Percentiles rank a stretch among this genome's conserved stretches.
Evolutionary conservation across 2,329 filamentous ascomycete species (phyloP).

Genomic region (Aspergillus neoniger): DNA sequence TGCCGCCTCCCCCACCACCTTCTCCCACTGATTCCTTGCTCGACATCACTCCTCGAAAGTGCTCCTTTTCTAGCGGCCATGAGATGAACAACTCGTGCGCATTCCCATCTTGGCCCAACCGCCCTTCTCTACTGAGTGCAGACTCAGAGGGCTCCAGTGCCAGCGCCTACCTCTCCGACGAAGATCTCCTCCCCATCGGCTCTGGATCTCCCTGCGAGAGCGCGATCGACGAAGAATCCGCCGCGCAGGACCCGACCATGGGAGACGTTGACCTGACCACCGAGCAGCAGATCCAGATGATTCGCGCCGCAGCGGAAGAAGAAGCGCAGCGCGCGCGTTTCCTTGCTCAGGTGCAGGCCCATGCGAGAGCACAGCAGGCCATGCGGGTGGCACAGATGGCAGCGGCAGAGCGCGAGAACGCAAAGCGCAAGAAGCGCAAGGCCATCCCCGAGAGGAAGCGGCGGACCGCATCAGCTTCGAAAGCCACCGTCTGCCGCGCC

Average conservation of each 20-base stretch:
- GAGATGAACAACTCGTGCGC: slow-evolving; percentile 45
- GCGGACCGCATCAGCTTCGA: slow-evolving; percentile 24
- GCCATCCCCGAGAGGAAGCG: slow-evolving; percentile 29
- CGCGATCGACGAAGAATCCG: slow-evolving; percentile 32
- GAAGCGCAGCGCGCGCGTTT: slow-evolving; percentile 40
- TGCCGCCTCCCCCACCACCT: slow-evolving; percentile 43
- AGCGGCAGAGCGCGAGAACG: slow-evolving; percentile 26
- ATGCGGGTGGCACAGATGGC: slow-evolving; percentile 37
- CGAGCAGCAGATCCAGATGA: slow-evolving; percentile 43
- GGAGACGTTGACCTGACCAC: slow-evolving; percentile 35
- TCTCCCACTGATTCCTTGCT: slow-evolving; percentile 41
- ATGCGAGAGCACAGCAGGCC: slow-evolving; percentile 44
- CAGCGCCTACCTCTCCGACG: slow-evolving; percentile 46
- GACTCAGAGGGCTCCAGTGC: slow-evolving; percentile 34
- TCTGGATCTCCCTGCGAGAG: slow-evolving; percentile 29
- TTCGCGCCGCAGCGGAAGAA: slow-evolving; percentile 39
- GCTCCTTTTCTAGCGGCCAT: slow-evolving; percentile 42
- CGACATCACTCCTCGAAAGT: slow-evolving; percentile 46
- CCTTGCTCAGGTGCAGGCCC: slow-evolving; percentile 44
- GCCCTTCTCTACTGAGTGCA: slow-evolving; percentile 38
- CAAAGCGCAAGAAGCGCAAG: slow-evolving; percentile 36
- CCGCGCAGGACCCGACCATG: slow-evolving; percentile 25
- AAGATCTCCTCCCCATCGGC: slow-evolving; percentile 43
- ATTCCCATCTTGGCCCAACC: slow-evolving; percentile 49
- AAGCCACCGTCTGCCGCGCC: slow-evolving; percentile 16